A percentile compares a stretch with the other conserved stretches of the same genome.
These are phyloP conservation scores for Rubroboletus pulcherrimus DNA, from an alignment of 768 basidiomycete genomes.

Conservation along the genomic window DNA sequence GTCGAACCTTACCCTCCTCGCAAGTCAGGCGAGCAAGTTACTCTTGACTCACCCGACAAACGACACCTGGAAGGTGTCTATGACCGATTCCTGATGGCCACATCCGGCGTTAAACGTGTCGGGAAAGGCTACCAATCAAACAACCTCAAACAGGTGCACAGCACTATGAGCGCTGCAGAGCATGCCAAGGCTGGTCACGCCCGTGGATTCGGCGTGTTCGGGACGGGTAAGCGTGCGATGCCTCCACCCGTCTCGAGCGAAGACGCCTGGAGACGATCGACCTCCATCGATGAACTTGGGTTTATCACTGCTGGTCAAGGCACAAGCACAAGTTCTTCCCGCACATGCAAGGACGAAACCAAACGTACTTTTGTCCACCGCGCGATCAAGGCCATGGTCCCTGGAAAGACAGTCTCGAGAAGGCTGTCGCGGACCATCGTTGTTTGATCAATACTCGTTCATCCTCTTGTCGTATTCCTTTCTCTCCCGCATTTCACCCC, in stretches of 20 bases:
- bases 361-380: conserved; percentile 56
- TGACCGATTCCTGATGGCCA: conserved; percentile 80
- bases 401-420: conserved; percentile 53
- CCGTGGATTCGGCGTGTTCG: conserved; percentile 29
- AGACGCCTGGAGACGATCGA: conserved; percentile 42
- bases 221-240: conserved; percentile 50
- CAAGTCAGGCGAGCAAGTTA: conserved; percentile 33
- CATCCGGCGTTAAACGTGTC: conserved; percentile 72
- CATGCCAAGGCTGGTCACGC: conserved; percentile 16
- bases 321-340: conserved; percentile 18
- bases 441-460: conserved; percentile 13
- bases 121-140: conserved; percentile 83
- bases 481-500: no score
- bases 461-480: not conserved
- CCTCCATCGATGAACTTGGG: conserved; percentile 66
- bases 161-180: conserved; percentile 24
- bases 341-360: conserved; percentile 42
- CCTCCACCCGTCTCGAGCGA: conserved; percentile 72
- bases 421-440: conserved; percentile 42
- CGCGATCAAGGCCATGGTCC: conserved; percentile 74
- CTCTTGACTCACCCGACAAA: conserved; percentile 52
- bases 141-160: conserved; percentile 42
- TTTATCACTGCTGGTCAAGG: conserved; percentile 40
- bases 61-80: conserved; percentile 71
- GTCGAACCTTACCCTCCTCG: conserved; percentile 64